phyloP scores from a whole-genome alignment of 139 green algal species.

The Chlorella sorokiniana region DNA sequence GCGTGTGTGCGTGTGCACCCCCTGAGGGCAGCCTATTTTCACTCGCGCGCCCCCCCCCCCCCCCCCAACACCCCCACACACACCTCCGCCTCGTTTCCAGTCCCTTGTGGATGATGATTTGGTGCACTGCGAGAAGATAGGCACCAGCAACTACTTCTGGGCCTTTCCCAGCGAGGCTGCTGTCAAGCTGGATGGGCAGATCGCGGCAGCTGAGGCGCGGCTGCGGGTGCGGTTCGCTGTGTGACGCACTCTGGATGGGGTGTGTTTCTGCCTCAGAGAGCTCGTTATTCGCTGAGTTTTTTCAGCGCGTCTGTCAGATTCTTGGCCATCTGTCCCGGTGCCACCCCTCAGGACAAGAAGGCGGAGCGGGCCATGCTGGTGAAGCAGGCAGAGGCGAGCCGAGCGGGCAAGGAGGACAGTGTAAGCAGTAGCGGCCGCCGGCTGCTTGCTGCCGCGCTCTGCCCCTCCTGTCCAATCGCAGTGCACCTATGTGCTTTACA shows the following conservation, averaged over 20 bases:
- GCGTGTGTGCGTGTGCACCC: too few species aligned
- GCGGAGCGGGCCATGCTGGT: slow-evolving; percentile 35
- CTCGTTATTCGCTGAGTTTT: too few species aligned
- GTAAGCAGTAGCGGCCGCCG: slow-evolving; percentile 25
- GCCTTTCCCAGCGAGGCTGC: slow-evolving; percentile 73
- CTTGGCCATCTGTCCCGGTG: background rate
- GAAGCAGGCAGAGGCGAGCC: slow-evolving; percentile 42
- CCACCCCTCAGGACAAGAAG: background rate
- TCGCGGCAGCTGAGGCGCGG: slow-evolving; percentile 26
- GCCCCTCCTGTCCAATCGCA: background rate
- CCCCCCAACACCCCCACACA: background rate
- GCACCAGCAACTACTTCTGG: slow-evolving; percentile 84
- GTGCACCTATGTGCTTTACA: background rate
- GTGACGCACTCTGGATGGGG: background rate
- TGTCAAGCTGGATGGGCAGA: slow-evolving; percentile 55
- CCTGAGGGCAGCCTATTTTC: too few species aligned
- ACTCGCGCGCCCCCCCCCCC: background rate
- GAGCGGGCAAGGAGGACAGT: slow-evolving; percentile 61
- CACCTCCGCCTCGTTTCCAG: slow-evolving; percentile 31
- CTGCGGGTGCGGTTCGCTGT: background rate
- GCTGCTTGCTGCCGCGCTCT: background rate
- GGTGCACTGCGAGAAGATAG: slow-evolving; percentile 81
- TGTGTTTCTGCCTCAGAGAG: too few species aligned
- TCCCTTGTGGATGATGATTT: slow-evolving; percentile 79
- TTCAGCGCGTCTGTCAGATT: too few species aligned